Percentiles rank a stretch among this genome's conserved stretches.
Evolutionary conservation across 2,329 filamentous ascomycete species (phyloP).

Genomic region (Periconia sp.): DNA sequence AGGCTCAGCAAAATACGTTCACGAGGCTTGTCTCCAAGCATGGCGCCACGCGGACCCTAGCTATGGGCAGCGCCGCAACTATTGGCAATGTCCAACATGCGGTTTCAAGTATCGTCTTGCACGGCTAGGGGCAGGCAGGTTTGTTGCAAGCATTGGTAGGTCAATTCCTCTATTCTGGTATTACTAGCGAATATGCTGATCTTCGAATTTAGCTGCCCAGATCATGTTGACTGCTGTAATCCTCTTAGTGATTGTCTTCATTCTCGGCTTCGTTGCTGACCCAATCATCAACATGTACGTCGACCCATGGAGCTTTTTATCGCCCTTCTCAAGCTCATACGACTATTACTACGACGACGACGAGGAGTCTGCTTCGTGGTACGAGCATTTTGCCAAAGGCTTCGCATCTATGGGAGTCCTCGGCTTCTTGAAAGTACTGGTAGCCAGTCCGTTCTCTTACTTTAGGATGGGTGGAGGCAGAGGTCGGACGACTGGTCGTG

Average conservation of each 20-base stretch:
- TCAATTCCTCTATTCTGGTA: slow-evolving; percentile 2
- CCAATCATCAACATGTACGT: slow-evolving; percentile 89
- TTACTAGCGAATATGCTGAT: slow-evolving; percentile 15
- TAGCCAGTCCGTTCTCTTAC: slow-evolving; percentile 78
- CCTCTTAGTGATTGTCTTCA: slow-evolving; percentile 74
- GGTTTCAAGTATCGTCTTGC: slow-evolving; percentile 81
- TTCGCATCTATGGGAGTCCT: slow-evolving; percentile 87
- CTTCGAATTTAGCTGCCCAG: slow-evolving; percentile 59
- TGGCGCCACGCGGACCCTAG: slow-evolving; percentile 80
- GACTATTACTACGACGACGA: slow-evolving; percentile 38
- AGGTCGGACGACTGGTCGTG: slow-evolving; percentile 71
- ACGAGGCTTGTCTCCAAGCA: slow-evolving; percentile 83
- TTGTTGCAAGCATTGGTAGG: slow-evolving; percentile 57
- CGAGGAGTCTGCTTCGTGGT: slow-evolving; percentile 65
- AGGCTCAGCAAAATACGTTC: slow-evolving; percentile 90
- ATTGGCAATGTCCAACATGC: slow-evolving; percentile 88
- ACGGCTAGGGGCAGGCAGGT: slow-evolving; percentile 75
- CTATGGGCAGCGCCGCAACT: slow-evolving; percentile 70
- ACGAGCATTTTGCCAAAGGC: slow-evolving; percentile 85
- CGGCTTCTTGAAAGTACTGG: slow-evolving; percentile 80
- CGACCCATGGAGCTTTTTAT: slow-evolving; percentile 65
- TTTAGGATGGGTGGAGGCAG: slow-evolving; percentile 68
- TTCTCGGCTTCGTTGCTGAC: slow-evolving; percentile 90
- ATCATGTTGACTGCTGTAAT: slow-evolving; percentile 73
- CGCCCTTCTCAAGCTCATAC: slow-evolving; percentile 34